These are phyloP conservation scores for Penicillium sp. DNA, from an alignment of 2,329 filamentous ascomycete species.

Conservation along the genomic window DNA sequence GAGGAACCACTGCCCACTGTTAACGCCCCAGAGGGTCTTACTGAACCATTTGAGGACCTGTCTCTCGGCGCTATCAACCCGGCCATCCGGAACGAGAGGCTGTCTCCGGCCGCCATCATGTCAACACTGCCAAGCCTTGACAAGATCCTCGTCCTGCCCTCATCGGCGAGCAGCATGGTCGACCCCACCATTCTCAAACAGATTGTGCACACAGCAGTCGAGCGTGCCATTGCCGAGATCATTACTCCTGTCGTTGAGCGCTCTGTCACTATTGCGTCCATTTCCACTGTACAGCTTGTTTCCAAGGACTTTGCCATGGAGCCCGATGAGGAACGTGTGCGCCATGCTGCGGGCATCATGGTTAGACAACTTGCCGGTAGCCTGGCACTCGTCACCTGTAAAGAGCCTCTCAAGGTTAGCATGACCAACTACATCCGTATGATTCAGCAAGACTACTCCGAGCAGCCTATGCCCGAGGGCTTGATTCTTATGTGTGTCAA, in stretches of 20 bases:
- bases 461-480: slow-evolving; percentile 81
- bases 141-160: slow-evolving; percentile 74
- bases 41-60: slow-evolving; percentile 80
- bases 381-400: slow-evolving; percentile 94
- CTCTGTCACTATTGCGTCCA: slow-evolving; percentile 95
- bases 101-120: slow-evolving; percentile 74
- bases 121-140: slow-evolving; percentile 81
- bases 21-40: slow-evolving; percentile 66
- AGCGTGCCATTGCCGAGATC: slow-evolving; percentile 89
- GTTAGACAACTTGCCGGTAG: slow-evolving; percentile 93
- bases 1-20: slow-evolving; percentile 53
- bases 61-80: slow-evolving; percentile 71
- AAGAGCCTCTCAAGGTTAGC: slow-evolving; percentile 92
- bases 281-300: slow-evolving; percentile 92
- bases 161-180: slow-evolving; percentile 72
- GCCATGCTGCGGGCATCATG: slow-evolving; percentile 85
- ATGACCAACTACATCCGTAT: slow-evolving; percentile 98
- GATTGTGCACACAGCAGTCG: slow-evolving; percentile 83
- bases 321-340: slow-evolving; percentile 80
- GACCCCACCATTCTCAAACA: slow-evolving; percentile 63
- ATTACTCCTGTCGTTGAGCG: slow-evolving; percentile 96
- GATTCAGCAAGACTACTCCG: slow-evolving; percentile 62
- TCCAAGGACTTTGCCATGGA: slow-evolving; percentile 96
- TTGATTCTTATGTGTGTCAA: slow-evolving; percentile 99
- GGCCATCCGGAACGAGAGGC: slow-evolving; percentile 65